Evolutionary conservation across 1,284 basidiomycete genomes (phyloP), one percentile per base, ranked within the genome.

Genomic region (Ceratobasidium sp.): DNA sequence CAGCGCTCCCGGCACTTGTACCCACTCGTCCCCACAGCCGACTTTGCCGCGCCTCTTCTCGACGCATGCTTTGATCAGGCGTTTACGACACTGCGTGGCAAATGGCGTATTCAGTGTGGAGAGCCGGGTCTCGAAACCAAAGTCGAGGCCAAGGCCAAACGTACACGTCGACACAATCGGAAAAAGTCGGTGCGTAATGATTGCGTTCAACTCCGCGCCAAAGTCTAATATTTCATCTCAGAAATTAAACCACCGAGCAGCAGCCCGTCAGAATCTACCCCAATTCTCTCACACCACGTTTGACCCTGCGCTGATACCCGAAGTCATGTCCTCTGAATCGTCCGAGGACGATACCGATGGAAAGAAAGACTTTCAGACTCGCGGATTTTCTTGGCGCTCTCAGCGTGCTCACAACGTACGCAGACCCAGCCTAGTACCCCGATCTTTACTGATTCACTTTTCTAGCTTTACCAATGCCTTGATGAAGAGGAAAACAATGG

Each of bases 71-170:
- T 62, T 42, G 59, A 62, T 27, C 59, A 62, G 21, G 59, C 59
- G 23, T 62, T 62, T 42, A 62, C 59, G 8, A 62, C 59, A 4
- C 33, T 62, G 11, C 59, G 59, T 29, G 59, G 59, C 30, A 62
- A 62, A 53, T 62, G 59, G 59, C 59, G 59, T 9, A 62, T 62
- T 23, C 59, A 62, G 36, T 62, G 59, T 33, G 59, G 59, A 19
- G 59, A 62, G 27, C 59, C 59, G 23, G 59, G 59, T 36, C 47
- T 62, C 6, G 59, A 62, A 47, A 62, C 30, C 46, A 62, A 62
- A 23, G 59, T 62, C 30, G 59, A 62, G 25, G 59, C 59, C 59
- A 62, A 62, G n/a, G 59, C 59, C 14, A 62, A 62, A 29, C 59
- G 59, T 11, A 62, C 59, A 11, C 59, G 59, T n/a, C 46, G 59